These are phyloP conservation scores for Aureobasidium sp. DNA, from an alignment of 2,329 filamentous ascomycete genomes.

Conservation along the genomic window DNA sequence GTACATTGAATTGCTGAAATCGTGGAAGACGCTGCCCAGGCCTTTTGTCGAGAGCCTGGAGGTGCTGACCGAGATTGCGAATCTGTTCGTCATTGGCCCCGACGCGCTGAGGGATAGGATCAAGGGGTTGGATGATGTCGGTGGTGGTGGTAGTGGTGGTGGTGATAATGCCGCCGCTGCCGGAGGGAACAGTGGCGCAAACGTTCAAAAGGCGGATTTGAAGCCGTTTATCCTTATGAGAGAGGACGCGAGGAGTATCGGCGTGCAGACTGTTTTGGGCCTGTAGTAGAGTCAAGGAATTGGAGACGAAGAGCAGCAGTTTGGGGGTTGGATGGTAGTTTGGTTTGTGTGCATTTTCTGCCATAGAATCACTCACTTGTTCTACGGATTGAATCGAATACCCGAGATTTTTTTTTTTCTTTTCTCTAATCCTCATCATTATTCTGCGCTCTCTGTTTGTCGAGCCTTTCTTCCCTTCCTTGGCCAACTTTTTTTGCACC, in stretches of 20 bases:
- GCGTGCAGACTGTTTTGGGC: conserved; percentile 73
- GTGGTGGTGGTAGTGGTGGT: neutral
- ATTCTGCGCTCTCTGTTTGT: no score
- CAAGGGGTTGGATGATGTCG: conserved; percentile 30
- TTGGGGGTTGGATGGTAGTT: no score
- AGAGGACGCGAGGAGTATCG: conserved; percentile 72
- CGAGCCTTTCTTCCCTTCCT: no score
- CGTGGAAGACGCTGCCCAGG: conserved; percentile 56
- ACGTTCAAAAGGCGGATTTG: conserved; percentile 46
- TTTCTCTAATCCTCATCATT: no score
- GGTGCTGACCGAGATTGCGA: conserved; percentile 85
- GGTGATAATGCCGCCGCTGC: conserved; percentile 16
- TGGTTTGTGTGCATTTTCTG: no score
- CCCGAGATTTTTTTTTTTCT: no score
- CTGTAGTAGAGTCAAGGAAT: neutral
- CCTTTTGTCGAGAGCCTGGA: conserved; percentile 54
- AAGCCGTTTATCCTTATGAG: conserved; percentile 75
- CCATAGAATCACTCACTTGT: no score
- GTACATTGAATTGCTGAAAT: conserved; percentile 77
- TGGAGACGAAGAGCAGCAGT: no score
- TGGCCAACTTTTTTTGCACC: no score
- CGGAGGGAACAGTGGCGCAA: conserved; percentile 25
- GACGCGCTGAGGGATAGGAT: conserved; percentile 44
- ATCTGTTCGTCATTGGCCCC: conserved; percentile 81
- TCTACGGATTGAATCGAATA: no score